Evolutionary conservation across 352 stramenopile species (phyloP), one percentile per base, ranked within the genome.

Genomic region (Globisporangium carolinianum): DNA sequence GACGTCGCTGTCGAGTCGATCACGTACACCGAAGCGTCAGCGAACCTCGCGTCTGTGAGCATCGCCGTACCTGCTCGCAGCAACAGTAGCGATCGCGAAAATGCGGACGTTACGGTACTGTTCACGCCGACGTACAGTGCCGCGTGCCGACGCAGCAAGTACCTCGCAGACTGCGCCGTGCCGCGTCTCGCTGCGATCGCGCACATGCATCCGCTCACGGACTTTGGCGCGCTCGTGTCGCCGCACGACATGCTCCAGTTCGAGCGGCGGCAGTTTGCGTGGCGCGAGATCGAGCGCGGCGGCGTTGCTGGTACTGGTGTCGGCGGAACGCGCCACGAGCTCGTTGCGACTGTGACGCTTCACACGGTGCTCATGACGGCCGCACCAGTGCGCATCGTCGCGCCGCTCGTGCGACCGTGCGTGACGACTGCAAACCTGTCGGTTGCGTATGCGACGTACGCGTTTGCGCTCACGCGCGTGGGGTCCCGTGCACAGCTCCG

Each of bases 381-480:
- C 11, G 57, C 57, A 6, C 52, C 70, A 39, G 65, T 81, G 14
- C 67, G 54, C 9, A 63, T 81, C 43, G 71, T 50, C 17, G 65
- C 69, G 4, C 58, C 61, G 4, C 42, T 85, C 36, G 50, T 70
- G 32, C 76, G 74, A 9, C 70, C 76, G 42, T 18, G 66, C 0
- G 67, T 80, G 0, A 73, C 58, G 53, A 46, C 49, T 35, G 24
- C 38, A 15, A 55, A 60, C 12, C 12, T 53, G 36, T 63, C 58
- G 9, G 17, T 46, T n/a, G 17, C 37, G 17, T 36, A 36, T 32
- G 17, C 38, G 35, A 10, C 39, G 12, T 24, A 12, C 35, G 48
- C 64, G 5, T 86, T 89, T 53, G 41, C 52, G 2, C 17, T 84
- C 12, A 83, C 76, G 7, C 71, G 86, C 38, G 36, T 81, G 42